Base-by-base conservation (phyloP, 805 yeast species). In the Hanseniaspora lindneri region DNA sequence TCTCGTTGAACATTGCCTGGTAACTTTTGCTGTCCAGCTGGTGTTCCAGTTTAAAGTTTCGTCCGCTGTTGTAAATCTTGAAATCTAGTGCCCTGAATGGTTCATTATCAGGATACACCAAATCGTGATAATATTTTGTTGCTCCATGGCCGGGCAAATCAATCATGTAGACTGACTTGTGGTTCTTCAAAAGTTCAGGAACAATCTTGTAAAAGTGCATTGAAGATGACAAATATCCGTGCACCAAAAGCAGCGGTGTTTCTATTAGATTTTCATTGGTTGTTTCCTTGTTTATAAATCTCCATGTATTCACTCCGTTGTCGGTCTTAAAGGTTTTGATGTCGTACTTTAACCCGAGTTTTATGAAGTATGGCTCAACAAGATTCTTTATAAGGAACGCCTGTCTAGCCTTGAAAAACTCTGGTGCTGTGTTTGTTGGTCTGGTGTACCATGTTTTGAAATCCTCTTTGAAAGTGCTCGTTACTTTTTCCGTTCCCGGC, bases 151-250 rank as follows among this genome's bases (percentile, higher is more conserved):
- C 87, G 0, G 80, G 74, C 55, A 80, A 60, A 58, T 83, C 94
- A 20, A 83, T 67, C 0, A 85, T 79, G 60, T 79, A 86, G 29
- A 83, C 57, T 37, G 73, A 79, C 1, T 76, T 75, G 9, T 80
- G 65, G 4, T 66, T 52, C 43, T 52, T 58, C 3, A 74, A 60
- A 42, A 81, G 61, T 0, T 63, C 68, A 40, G 73, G 74, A 54
- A 84, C 75, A 58, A 84, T 89, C 53, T 80, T 75, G 57, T 80
- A 74, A 56, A 77, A 89, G 48, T 86, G 78, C 23, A 94, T 89
- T 13, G 87, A 73, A 1, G 94, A 84, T 0, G 97, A 95, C 1
- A 95, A 96, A 59, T 86, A 87, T 0, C 98, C 98, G 63, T 89
- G 98, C 4, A 92, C 65, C 53, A 89, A 63, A 2, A 92, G 53